These are phyloP conservation scores for Capillidium rhysosporum DNA, from an alignment of 371 early-diverging fungal species.

Conservation along the genomic window DNA sequence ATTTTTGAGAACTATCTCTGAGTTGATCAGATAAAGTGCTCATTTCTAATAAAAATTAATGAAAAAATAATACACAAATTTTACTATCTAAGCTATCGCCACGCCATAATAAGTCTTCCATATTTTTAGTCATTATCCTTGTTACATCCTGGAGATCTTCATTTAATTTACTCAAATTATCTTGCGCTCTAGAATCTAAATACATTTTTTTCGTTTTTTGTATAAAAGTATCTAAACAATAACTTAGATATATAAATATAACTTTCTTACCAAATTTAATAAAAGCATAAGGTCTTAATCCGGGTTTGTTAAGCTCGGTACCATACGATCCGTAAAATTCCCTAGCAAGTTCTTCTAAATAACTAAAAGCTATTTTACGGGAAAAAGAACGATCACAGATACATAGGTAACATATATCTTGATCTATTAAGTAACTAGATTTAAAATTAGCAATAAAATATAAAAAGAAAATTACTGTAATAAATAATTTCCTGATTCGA, in stretches of 20 bases:
- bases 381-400: slow-evolving; percentile 90
- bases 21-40: slow-evolving; percentile 34
- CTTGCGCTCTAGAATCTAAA: slow-evolving; percentile 84
- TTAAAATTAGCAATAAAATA: background rate
- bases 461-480: slow-evolving; percentile 48
- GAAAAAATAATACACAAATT: background rate
- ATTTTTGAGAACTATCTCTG: slow-evolving; percentile 42
- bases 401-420: slow-evolving; percentile 80
- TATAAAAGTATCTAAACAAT: slow-evolving; percentile 68
- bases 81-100: slow-evolving; percentile 58
- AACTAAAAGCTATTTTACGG: slow-evolving; percentile 85
- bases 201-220: slow-evolving; percentile 90
- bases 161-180: slow-evolving; percentile 77
- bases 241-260: slow-evolving; percentile 1
- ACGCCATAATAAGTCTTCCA: slow-evolving; percentile 88
- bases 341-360: slow-evolving; percentile 80
- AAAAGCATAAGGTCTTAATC: slow-evolving; percentile 87
- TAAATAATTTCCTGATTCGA: slow-evolving; percentile 68
- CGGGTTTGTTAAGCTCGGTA: slow-evolving; percentile 60
- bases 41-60: slow-evolving; percentile 21
- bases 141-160: slow-evolving; percentile 92
- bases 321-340: slow-evolving; percentile 89
- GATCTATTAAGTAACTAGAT: slow-evolving; percentile 75
- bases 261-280: slow-evolving; percentile 64
- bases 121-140: slow-evolving; percentile 94